Base-by-base conservation (phyloP, 305 asterid species). In the Fraxinus greggii region DNA sequence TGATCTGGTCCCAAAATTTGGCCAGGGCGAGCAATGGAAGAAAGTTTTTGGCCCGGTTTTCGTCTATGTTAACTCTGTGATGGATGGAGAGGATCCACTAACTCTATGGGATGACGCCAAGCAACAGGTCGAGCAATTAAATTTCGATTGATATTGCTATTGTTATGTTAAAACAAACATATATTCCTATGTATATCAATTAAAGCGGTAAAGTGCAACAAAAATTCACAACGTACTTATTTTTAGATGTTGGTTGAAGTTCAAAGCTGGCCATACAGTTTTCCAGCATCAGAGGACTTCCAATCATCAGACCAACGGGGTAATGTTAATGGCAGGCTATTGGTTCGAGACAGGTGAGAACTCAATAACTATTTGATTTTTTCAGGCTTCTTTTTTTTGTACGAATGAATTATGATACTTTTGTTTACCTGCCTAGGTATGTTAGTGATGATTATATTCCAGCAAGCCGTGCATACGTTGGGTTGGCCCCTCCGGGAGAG, bases 41-140 rank as follows among this genome's bases (percentile, higher is more conserved):
- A 96, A 96, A 84, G 98, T 93, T 56, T 94, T 93, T 35, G 99
- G 99, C 67, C 99, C 99, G 0, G 93, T 96, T 86, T 93, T 92
- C 87, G 76, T 94, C 73, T 96, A 96, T 77, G 84, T 94, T 23
- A 96, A 96, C 89, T 92, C 93, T 67, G 92, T 84, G 42, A 89
- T 85, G 92, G 80, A 69, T 78, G 95, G 88, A 38, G 86, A 92
- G 36, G 94, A 92, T 85, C 92, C 95, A 63, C 69, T 90, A n/a
- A 79, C 92, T 24, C 84, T 96, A 29, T 96, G 97, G 97, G 94
- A 91, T 33, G 99, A 96, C 78, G 98, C 98, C 75, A 89, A 90
- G 84, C 86, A 78, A 83, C 99, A 96, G 98, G 99, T 93, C 76
- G 24, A 3, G 29, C 9, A 5, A 1, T 24, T 24, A 10, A 26